Conservation (phyloP, 108 stramenopile species). For the Skeletonema grethae region DNA sequence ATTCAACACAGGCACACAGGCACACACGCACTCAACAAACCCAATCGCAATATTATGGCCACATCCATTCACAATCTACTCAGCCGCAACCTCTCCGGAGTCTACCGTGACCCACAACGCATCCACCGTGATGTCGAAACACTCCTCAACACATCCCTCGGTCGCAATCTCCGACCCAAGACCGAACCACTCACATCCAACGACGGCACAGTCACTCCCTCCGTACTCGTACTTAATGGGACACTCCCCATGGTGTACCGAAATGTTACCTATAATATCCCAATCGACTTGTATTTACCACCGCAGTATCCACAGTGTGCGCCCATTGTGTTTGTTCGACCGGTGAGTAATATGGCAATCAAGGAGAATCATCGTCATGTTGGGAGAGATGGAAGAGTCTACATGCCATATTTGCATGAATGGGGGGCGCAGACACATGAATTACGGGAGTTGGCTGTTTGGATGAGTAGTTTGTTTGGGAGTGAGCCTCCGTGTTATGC, state of each 20-base stretch:
- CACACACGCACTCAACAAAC: not conserved
- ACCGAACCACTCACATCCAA: conserved; percentile 68
- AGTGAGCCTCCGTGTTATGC: conserved; percentile 94
- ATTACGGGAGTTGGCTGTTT: conserved; percentile 76
- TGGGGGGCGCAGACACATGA: conserved; percentile 80
- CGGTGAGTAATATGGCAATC: conserved; percentile 76
- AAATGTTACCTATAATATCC: conserved; percentile 87
- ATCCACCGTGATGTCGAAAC: conserved; percentile 72
- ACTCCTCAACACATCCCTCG: conserved; percentile 62
- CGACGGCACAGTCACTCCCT: conserved; percentile 55
- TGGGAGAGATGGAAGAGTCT: conserved; percentile 87
- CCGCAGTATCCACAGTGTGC: conserved; percentile 82
- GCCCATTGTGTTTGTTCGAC: conserved; percentile 87
- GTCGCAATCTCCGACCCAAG: conserved; percentile 61
- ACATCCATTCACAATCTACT: not conserved
- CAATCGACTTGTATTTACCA: conserved; percentile 92
- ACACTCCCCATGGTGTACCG: conserved; percentile 91
- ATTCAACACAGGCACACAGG: too few species aligned
- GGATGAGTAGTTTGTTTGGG: conserved; percentile 90
- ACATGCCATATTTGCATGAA: conserved; percentile 93
- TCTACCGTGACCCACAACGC: conserved; percentile 80
- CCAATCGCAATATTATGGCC: not conserved
- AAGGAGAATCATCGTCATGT: conserved; percentile 89
- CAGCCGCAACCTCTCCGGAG: conserved; percentile 67
- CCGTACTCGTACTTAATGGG: conserved; percentile 73